Evolutionary conservation across 768 basidiomycete genomes (phyloP).

Genomic region (Kwoniella mangroviensis): DNA sequence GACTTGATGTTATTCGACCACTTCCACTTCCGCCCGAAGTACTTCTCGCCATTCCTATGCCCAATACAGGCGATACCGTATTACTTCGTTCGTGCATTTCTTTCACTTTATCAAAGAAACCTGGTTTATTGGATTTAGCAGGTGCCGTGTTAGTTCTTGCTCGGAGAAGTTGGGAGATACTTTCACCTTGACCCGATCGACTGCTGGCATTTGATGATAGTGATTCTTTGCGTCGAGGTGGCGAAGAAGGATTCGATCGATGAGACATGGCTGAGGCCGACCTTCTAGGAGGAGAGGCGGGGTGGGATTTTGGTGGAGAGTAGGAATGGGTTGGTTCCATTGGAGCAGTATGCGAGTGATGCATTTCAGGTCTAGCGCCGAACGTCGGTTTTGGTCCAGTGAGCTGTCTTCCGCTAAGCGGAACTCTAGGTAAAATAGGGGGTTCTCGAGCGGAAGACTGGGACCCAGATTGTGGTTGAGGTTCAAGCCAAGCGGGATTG

Average conservation of each 20-base stretch:
- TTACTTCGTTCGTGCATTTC: slow-evolving; percentile 22
- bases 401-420: slow-evolving; percentile 25
- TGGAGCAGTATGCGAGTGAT: slow-evolving; percentile 20
- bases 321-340: slow-evolving; percentile 7
- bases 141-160: slow-evolving; percentile 16
- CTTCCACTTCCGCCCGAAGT: slow-evolving; percentile 19
- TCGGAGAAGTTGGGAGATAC: slow-evolving; percentile 31
- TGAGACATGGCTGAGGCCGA: slow-evolving; percentile 31
- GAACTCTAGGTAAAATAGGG: slow-evolving; percentile 26
- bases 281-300: slow-evolving; percentile 21
- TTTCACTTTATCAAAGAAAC: slow-evolving; percentile 31
- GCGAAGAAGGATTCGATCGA: slow-evolving; percentile 5
- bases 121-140: slow-evolving; percentile 12
- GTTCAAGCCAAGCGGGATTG: slow-evolving; percentile 10
- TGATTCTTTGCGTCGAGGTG: slow-evolving; percentile 26
- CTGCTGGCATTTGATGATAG: slow-evolving; percentile 19
- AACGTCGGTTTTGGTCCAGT: slow-evolving; percentile 16
- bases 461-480: slow-evolving; percentile 8
- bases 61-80: slow-evolving; percentile 12
- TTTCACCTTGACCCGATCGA: slow-evolving; percentile 27
- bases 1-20: slow-evolving; percentile 29
- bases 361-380: slow-evolving; percentile 5
- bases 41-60: slow-evolving; percentile 17
- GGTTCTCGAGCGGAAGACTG: slow-evolving; percentile 29
- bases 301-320: slow-evolving; percentile 4